phyloP scores from a whole-genome alignment of 306 rosid species.

The Prunus mongolica region DNA sequence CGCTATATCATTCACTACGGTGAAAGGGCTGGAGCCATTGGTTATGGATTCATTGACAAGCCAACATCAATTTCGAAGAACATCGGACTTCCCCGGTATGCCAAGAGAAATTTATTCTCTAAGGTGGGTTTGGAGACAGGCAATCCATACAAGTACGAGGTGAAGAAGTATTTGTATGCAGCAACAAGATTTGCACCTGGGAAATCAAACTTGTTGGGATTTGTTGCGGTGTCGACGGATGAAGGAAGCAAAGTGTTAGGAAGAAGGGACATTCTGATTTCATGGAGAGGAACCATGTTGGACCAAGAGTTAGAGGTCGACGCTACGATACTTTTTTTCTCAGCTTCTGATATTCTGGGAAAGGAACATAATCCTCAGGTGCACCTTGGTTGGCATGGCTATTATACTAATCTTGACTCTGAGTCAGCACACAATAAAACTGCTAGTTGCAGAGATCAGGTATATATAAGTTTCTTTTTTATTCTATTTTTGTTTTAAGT shows the following conservation, averaged over 20 bases:
- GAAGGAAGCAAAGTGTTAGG: constrained; percentile 57
- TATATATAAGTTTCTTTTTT: no score
- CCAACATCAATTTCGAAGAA: constrained; percentile 21
- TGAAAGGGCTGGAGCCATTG: constrained; percentile 53
- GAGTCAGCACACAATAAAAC: no score
- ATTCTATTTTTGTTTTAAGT: no score
- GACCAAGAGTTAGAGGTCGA: constrained; percentile 41
- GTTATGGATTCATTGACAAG: constrained; percentile 44
- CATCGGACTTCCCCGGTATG: constrained; percentile 35
- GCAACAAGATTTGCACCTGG: constrained; percentile 37
- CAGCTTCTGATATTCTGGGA: constrained; percentile 6
- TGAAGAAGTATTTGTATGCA: constrained; percentile 42
- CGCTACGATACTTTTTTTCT: neutral
- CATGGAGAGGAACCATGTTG: constrained; percentile 67
- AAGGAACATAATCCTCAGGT: neutral
- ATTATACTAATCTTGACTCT: neutral
- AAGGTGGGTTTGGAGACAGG: constrained; percentile 36
- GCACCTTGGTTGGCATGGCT: constrained; percentile 14
- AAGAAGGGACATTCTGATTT: constrained; percentile 65
- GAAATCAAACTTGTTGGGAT: constrained; percentile 73
- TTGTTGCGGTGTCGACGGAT: constrained; percentile 55
- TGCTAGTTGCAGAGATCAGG: neutral
- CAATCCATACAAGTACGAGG: constrained; percentile 39
- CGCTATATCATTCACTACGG: constrained; percentile 51
- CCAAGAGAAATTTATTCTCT: constrained; percentile 38